phyloP scores from a whole-genome alignment of 1,139 yeast species.

The Zygosaccharomyces pseudobailii region DNA sequence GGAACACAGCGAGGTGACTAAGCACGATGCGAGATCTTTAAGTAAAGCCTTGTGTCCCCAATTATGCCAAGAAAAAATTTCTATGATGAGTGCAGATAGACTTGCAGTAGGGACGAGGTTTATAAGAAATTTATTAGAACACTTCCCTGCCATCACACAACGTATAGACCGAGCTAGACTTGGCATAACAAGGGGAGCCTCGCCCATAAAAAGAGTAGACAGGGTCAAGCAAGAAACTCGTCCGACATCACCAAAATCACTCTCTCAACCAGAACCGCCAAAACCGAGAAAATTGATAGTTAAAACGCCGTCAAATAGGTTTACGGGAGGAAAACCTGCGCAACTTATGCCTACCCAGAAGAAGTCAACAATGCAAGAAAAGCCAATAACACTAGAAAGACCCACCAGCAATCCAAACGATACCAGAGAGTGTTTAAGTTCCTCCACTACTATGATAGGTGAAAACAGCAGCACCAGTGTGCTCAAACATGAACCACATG shows the following conservation, averaged over 20 bases:
- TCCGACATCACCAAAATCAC: neutral
- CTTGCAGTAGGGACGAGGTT: constrained; percentile 48
- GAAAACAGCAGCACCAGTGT: constrained; percentile 1
- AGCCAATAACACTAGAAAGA: neutral
- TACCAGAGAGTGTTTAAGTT: neutral
- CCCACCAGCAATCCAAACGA: neutral
- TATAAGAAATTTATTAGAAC: constrained; percentile 44
- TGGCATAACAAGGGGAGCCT: constrained; percentile 6
- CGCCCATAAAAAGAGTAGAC: constrained; percentile 8
- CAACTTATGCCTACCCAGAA: neutral
- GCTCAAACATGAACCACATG: constrained; percentile 9
- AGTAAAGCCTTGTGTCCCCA: constrained; percentile 49
- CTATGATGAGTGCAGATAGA: constrained; percentile 42
- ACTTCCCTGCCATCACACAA: constrained; percentile 38
- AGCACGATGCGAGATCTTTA: constrained; percentile 44
- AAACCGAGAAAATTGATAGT: constrained; percentile 3
- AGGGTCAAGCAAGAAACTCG: constrained; percentile 3
- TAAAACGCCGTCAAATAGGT: neutral
- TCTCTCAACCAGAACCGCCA: constrained; percentile 7
- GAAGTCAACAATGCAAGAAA: neutral
- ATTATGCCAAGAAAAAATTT: constrained; percentile 48
- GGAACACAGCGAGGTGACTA: constrained; percentile 36
- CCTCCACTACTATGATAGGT: constrained; percentile 2
- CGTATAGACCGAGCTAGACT: constrained; percentile 10
- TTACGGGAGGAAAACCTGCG: neutral